These are phyloP conservation scores for Rhodocollybia butyracea DNA, from an alignment of 768 basidiomycete genomes.

Conservation along the genomic window DNA sequence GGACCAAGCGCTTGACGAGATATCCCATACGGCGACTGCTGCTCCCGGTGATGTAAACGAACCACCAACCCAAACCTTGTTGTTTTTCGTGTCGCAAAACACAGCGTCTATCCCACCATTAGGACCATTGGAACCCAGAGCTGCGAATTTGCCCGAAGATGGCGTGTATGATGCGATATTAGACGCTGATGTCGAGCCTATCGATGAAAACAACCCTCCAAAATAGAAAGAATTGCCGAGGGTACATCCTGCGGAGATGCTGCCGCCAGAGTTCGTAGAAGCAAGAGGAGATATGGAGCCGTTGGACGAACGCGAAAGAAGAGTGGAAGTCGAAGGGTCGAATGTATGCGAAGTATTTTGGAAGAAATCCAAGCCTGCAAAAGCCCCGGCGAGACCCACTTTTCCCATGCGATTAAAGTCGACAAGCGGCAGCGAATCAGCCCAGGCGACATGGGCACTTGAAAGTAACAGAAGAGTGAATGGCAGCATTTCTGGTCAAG, in stretches of 20 bases:
- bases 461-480: conserved; percentile 22
- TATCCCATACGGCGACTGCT: conserved; percentile 71
- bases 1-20: conserved; percentile 64
- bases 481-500: conserved; percentile 8
- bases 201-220: conserved; percentile 78
- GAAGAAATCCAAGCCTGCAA: conserved; percentile 82
- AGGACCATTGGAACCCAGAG: conserved; percentile 66
- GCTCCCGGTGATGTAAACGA: conserved; percentile 64
- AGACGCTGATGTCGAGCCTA: conserved; percentile 53
- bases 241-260: conserved; percentile 69
- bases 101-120: conserved; percentile 71
- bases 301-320: conserved; percentile 60
- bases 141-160: conserved; percentile 51
- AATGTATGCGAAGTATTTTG: conserved; percentile 53
- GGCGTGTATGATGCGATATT: conserved; percentile 80
- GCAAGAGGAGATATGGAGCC: conserved; percentile 71
- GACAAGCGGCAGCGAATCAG: conserved; percentile 44
- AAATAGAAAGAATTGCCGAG: conserved; percentile 71
- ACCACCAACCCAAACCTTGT: conserved; percentile 79
- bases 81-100: conserved; percentile 68
- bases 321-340: conserved; percentile 68
- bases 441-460: conserved; percentile 29
- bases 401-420: conserved; percentile 86
- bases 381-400: conserved; percentile 85
- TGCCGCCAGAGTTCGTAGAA: conserved; percentile 77